Evolutionary conservation across 2,329 filamentous ascomycete species (phyloP).

Genomic region (Cladophialophora exuberans): DNA sequence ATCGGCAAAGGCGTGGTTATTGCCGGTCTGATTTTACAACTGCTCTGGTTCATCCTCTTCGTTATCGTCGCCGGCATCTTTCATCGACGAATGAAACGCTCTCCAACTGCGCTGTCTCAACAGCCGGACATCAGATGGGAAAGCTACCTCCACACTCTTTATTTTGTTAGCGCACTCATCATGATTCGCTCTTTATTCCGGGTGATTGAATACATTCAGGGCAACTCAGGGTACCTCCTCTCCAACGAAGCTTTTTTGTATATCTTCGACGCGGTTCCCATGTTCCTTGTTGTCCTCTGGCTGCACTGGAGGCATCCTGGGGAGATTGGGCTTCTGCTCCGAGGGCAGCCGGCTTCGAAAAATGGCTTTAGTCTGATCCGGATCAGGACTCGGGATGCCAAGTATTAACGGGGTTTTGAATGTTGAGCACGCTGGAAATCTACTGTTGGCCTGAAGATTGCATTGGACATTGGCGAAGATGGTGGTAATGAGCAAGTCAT

Average conservation of each 20-base stretch:
- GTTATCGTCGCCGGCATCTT: conserved; percentile 34
- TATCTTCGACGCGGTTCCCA: conserved; percentile 49
- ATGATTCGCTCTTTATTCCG: conserved; percentile 37
- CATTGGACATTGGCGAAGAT: too few species aligned
- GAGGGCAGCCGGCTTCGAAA: too few species aligned
- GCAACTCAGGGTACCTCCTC: conserved; percentile 46
- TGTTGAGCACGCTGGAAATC: too few species aligned
- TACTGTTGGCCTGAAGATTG: too few species aligned
- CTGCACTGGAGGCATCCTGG: too few species aligned
- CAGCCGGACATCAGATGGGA: conserved; percentile 38
- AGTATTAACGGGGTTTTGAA: too few species aligned
- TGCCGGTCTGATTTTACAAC: conserved; percentile 35
- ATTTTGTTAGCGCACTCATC: conserved; percentile 35
- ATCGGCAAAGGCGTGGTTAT: too few species aligned
- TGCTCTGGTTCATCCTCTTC: conserved; percentile 37
- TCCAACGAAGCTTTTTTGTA: conserved; percentile 49
- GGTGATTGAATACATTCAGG: conserved; percentile 52
- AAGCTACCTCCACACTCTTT: conserved; percentile 40
- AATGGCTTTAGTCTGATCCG: too few species aligned
- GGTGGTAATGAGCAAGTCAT: too few species aligned
- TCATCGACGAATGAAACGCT: conserved; percentile 35
- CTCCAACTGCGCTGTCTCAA: conserved; percentile 34
- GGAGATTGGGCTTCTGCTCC: too few species aligned
- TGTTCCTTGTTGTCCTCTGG: too few species aligned
- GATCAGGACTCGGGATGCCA: too few species aligned